Base-by-base conservation (phyloP, 1,139 yeast species). In the Suhomyces bokatorum region DNA sequence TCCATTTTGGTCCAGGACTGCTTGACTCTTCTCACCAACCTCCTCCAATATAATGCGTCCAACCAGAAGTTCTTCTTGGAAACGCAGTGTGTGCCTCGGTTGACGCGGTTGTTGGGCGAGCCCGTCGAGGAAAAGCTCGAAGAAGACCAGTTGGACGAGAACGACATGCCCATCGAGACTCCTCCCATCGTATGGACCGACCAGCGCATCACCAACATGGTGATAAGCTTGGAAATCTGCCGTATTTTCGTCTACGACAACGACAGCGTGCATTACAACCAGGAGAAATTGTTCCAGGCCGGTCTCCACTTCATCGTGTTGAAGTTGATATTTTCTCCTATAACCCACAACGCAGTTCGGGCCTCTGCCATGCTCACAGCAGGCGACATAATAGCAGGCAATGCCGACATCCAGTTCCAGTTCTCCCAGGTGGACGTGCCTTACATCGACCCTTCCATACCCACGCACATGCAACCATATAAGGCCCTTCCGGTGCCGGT, bases 1-100 rank as follows among this genome's bases (percentile, higher is more conserved):
- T 90, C 96, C n/a, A 77, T 90, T 24, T 81, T 89, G 27, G 96
- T 91, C 6, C 95, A 87, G 59, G 98, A 95, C 65, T 88, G 97
- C 62, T 69, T 95, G 47, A 79, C 90, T 0, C 69, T 95, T 39
- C 70, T 91, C 13, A 77, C 85, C 22, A 86, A 86, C 54, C 73
- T 95, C 41, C 68, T 95, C 42, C 80, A 80, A 51, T 90, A 85
- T 63, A 95, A 93, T 62, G 87, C 95, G 2, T 85, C 96, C 8
- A 95, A 95, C 63, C 99, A 95, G 63, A 87, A 85, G 49, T 77
- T 84, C 51, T 95, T 95, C 57, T 65, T 93, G 37, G 98, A 93
- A 60, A 86, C 97, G 1, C 87, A 85, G 38, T 83, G 95, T 52
- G 71, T 88, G 6, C 82, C 85, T 2, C 75, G 81, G 46, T 67